Conservation (phyloP, 2,329 filamentous ascomycete genomes). For the Fusarium sp. region DNA sequence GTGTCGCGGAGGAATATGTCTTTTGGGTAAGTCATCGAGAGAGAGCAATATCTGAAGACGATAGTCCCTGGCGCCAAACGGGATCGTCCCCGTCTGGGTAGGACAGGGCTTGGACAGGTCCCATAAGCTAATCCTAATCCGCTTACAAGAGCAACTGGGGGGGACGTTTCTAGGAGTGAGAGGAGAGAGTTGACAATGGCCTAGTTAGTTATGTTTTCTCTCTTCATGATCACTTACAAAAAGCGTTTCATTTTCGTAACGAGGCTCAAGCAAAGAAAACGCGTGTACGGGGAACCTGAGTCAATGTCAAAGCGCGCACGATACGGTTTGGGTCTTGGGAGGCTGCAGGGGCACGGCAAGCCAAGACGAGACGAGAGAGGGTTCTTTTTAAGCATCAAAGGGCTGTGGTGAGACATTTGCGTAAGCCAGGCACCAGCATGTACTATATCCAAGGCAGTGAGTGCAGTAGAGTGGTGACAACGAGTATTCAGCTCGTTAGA, state of each 20-base stretch:
- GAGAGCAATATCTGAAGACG: conserved; percentile 9
- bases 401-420: conserved; percentile 24
- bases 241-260: background rate
- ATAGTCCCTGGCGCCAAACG: conserved; percentile 27
- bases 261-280: background rate
- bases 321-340: conserved; percentile 26
- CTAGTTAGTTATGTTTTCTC: too few relatives aligned
- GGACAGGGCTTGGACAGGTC: conserved; percentile 3
- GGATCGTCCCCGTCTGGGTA: conserved; percentile 14
- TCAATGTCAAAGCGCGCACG: conserved; percentile 36
- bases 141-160: background rate
- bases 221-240: background rate
- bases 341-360: conserved; percentile 29
- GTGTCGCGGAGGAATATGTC: conserved; percentile 1
- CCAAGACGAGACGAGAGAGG: background rate
- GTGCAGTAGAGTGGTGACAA: too few relatives aligned
- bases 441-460: too few relatives aligned
- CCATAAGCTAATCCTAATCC: conserved; percentile 5
- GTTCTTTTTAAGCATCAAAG: conserved; percentile 4
- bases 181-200: too few relatives aligned
- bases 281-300: background rate
- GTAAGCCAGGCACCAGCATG: conserved; percentile 12
- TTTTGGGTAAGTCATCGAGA: background rate
- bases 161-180: too few relatives aligned
- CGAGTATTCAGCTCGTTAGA: too few relatives aligned